Conservation (phyloP, 345 rosid species). For the Chamaenerion angustifolium region DNA sequence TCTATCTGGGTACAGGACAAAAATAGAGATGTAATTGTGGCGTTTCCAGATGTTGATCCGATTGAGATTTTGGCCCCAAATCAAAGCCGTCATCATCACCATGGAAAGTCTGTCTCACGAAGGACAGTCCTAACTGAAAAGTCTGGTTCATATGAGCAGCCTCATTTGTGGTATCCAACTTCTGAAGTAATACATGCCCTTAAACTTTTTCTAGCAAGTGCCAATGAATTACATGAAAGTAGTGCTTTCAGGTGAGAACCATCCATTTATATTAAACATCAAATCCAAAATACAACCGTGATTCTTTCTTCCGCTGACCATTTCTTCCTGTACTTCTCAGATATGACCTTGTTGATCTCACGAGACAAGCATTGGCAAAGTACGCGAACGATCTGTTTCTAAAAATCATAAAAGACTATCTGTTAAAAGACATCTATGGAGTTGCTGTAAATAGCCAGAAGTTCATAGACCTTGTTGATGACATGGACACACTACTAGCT, state of each 20-base stretch:
- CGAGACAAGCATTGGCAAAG: slow-evolving; percentile 61
- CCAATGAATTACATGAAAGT: slow-evolving; percentile 34
- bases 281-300: background rate
- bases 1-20: slow-evolving; percentile 36
- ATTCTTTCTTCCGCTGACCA: background rate
- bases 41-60: slow-evolving; percentile 65
- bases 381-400: slow-evolving; percentile 48
- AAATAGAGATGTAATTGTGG: slow-evolving; percentile 66
- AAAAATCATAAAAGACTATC: slow-evolving; percentile 33
- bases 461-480: slow-evolving; percentile 47
- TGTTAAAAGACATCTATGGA: slow-evolving; percentile 17
- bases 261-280: background rate
- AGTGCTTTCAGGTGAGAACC: slow-evolving; percentile 32
- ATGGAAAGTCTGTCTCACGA: slow-evolving; percentile 23
- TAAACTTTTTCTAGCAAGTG: slow-evolving; percentile 34
- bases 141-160: slow-evolving; percentile 30
- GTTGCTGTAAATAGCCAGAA: slow-evolving; percentile 22
- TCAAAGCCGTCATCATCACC: slow-evolving; percentile 12
- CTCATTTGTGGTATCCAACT: slow-evolving; percentile 62
- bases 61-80: slow-evolving; percentile 15
- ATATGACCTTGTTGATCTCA: slow-evolving; percentile 53
- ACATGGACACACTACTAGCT: slow-evolving; percentile 41
- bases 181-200: slow-evolving; percentile 43
- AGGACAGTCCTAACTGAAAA: slow-evolving; percentile 15
- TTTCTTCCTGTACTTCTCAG: slow-evolving; percentile 9